Evolutionary conservation across 129 eudicot species (phyloP).

Genomic region (Chrysanthemum lavandulifolium): DNA sequence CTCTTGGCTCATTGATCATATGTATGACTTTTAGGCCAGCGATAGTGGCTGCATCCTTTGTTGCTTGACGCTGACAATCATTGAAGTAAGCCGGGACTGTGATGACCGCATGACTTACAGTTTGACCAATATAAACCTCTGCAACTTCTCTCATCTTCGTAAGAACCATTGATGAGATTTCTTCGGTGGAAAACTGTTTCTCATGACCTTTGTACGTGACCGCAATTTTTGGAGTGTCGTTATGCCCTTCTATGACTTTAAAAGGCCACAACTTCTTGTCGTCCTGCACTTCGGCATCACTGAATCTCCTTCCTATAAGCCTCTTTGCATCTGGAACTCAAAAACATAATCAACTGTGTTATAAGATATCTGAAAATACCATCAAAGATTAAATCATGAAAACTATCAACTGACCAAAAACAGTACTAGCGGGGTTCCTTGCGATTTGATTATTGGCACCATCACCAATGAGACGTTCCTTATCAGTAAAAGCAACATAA

Average conservation of each 20-base stretch:
- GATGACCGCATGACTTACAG: neutral
- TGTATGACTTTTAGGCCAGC: no score
- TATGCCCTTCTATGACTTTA: constrained; percentile 3
- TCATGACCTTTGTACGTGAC: constrained; percentile 5
- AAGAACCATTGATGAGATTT: neutral
- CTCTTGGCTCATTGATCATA: neutral
- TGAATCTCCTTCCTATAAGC: constrained; percentile 17
- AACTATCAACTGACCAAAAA: neutral
- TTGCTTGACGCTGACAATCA: constrained; percentile 18
- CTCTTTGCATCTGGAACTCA: constrained; percentile 13
- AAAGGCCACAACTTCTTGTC: neutral
- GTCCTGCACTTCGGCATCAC: neutral
- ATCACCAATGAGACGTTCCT: constrained; percentile 1
- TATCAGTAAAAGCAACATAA: constrained; percentile 10
- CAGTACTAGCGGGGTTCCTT: constrained; percentile 2
- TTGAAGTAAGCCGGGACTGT: constrained; percentile 24
- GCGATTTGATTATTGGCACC: constrained; percentile 15
- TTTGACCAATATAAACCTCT: constrained; percentile 4
- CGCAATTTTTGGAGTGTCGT: constrained; percentile 15
- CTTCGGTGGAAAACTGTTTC: constrained; percentile 12
- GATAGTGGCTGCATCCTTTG: neutral
- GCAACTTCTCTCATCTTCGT: neutral
- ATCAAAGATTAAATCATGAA: no score
- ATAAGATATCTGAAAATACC: no score
- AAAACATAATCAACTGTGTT: neutral